Evolutionary conservation across 768 basidiomycete species (phyloP).

Genomic region (Auriscalpium vulgare): DNA sequence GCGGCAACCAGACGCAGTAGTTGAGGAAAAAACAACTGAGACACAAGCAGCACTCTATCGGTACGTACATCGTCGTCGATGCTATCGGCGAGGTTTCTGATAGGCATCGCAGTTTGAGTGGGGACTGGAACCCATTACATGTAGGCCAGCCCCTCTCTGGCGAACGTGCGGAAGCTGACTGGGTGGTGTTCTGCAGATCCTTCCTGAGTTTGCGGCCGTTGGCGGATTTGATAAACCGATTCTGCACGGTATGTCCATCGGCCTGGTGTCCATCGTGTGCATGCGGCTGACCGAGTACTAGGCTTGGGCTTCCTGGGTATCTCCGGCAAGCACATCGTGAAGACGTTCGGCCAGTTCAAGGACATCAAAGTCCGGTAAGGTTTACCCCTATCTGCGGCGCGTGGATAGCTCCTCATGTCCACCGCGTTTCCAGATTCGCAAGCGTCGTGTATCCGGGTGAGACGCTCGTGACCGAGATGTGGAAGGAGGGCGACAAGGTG

Average conservation of each 20-base stretch:
- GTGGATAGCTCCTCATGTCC: constrained; percentile 1
- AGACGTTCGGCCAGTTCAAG: constrained; percentile 75
- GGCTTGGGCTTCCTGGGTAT: constrained; percentile 91
- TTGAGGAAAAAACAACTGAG: constrained; percentile 80
- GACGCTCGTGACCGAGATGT: constrained; percentile 94
- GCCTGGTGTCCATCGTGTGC: background rate
- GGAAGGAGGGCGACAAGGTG: constrained; percentile 89
- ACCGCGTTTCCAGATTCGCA: constrained; percentile 51
- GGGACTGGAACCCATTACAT: constrained; percentile 88
- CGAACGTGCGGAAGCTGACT: background rate
- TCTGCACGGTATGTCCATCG: constrained; percentile 45
- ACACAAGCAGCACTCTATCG: constrained; percentile 90
- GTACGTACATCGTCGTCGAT: constrained; percentile 29
- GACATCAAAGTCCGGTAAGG: constrained; percentile 92
- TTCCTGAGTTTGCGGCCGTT: constrained; percentile 87
- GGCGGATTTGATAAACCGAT: constrained; percentile 94
- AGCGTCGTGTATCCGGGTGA: constrained; percentile 94
- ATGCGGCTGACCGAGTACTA: constrained; percentile 10
- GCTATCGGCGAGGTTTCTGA: constrained; percentile 1
- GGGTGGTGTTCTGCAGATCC: constrained; percentile 44
- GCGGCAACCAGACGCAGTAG: constrained; percentile 74
- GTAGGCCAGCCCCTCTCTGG: constrained; percentile 32
- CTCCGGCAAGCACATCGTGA: constrained; percentile 85
- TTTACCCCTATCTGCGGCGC: background rate
- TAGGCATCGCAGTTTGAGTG: constrained; percentile 59